phyloP scores from a whole-genome alignment of 208 protist species.

The Leishmania gerbilli region DNA sequence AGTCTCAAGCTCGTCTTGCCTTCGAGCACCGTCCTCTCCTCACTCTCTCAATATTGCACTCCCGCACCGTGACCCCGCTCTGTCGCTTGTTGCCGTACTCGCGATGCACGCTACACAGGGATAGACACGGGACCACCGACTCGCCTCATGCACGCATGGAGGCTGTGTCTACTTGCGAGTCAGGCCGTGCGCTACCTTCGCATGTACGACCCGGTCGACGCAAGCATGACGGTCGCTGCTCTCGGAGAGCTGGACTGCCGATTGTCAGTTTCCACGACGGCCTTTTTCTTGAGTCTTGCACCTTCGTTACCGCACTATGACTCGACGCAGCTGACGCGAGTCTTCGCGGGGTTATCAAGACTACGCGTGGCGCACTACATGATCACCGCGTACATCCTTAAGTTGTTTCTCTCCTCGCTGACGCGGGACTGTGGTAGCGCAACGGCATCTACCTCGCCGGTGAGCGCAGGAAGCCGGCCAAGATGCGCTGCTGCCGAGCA shows the following conservation, averaged over 20 bases:
- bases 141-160: neutral
- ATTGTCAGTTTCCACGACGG: neutral
- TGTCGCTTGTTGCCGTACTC: neutral
- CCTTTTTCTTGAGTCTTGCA: conserved; percentile 20
- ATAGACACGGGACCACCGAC: neutral
- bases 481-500: neutral
- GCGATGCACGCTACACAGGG: neutral
- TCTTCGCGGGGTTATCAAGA: conserved; percentile 42
- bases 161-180: neutral
- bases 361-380: conserved; percentile 35
- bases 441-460: neutral
- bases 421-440: neutral
- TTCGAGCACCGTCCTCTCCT: neutral
- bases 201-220: conserved; percentile 27
- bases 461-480: neutral
- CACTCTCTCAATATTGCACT: neutral
- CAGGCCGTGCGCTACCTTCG: conserved; percentile 29
- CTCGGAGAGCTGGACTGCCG: conserved; percentile 26
- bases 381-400: conserved; percentile 48
- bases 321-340: conserved; percentile 19
- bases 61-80: neutral
- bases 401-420: conserved; percentile 17
- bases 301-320: conserved; percentile 22
- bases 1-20: neutral
- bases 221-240: conserved; percentile 26